A percentile compares a stretch with the other conserved stretches of the same genome.
Evolutionary conservation across 768 basidiomycete genomes (phyloP).

Genomic region (Mycena haematopus): DNA sequence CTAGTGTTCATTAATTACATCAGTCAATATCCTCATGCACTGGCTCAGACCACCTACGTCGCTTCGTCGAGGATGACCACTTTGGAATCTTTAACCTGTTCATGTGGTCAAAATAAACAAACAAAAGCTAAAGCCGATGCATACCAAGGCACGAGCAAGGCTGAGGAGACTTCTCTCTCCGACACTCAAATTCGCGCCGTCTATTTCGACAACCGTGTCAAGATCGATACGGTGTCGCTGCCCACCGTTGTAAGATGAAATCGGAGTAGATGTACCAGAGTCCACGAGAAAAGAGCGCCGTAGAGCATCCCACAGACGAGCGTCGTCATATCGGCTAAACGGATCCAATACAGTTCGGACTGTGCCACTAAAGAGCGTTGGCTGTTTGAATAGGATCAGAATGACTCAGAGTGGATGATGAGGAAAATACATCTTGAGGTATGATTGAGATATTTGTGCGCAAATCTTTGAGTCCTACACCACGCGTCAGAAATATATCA

Average conservation of each 20-base stretch:
- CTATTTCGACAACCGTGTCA: constrained; percentile 78
- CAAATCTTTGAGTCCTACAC: constrained; percentile 55
- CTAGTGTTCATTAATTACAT: constrained; percentile 12
- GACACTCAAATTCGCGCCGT: constrained; percentile 77
- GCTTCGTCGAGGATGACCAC: constrained; percentile 86
- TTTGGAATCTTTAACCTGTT: constrained; percentile 73
- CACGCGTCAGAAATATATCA: no score
- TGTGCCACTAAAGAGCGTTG: constrained; percentile 64
- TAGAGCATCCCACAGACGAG: constrained; percentile 75
- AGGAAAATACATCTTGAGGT: constrained; percentile 58
- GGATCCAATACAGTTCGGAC: constrained; percentile 65
- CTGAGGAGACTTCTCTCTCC: constrained; percentile 77
- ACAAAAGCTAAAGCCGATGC: constrained; percentile 67
- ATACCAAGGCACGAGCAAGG: constrained; percentile 78
- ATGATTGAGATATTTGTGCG: constrained; percentile 67
- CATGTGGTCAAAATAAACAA: constrained; percentile 74
- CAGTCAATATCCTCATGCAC: background rate
- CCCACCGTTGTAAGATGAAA: constrained; percentile 58
- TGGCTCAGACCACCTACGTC: constrained; percentile 41
- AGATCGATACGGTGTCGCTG: constrained; percentile 60
- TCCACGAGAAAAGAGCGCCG: constrained; percentile 57
- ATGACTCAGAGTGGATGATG: background rate
- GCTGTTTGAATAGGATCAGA: constrained; percentile 38
- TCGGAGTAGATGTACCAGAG: constrained; percentile 49
- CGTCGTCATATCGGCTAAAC: constrained; percentile 68